Evolutionary conservation across 2,329 filamentous ascomycete species (phyloP).

Genomic region (Cladosporium sp.): DNA sequence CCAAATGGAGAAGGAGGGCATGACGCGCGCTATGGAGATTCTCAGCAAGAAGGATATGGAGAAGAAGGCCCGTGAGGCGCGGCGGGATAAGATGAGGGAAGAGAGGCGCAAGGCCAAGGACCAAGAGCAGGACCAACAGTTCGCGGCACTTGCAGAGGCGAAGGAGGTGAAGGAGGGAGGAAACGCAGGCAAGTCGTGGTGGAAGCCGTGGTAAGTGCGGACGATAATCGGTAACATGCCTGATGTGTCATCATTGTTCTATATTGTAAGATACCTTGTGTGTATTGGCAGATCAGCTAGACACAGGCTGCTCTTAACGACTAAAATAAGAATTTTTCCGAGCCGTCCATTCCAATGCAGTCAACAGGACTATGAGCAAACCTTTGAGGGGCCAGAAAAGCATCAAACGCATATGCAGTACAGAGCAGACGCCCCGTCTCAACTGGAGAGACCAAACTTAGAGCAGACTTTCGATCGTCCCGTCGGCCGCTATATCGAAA

Average conservation of each 20-base stretch:
- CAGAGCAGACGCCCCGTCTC: too few species aligned
- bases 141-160: conserved; percentile 25
- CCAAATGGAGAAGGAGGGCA: conserved; percentile 70
- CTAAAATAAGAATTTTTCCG: neutral
- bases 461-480: too few species aligned
- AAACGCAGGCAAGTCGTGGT: conserved; percentile 26
- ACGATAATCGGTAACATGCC: neutral
- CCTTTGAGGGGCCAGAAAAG: too few species aligned
- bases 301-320: neutral
- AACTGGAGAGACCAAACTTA: too few species aligned
- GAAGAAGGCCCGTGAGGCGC: conserved; percentile 47
- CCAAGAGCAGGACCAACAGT: conserved; percentile 37
- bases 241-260: neutral
- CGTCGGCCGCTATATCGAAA: too few species aligned
- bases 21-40: conserved; percentile 81
- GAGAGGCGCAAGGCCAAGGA: conserved; percentile 42
- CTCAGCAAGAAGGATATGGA: conserved; percentile 69
- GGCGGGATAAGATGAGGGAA: conserved; percentile 36
- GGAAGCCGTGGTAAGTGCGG: conserved; percentile 30
- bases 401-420: too few species aligned
- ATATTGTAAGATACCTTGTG: neutral
- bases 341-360: too few species aligned
- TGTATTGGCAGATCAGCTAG: neutral
- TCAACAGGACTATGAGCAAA: too few species aligned
- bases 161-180: conserved; percentile 16